Evolutionary conservation across 768 basidiomycete species (phyloP).

Genomic region (Glaciozyma antarctica): DNA sequence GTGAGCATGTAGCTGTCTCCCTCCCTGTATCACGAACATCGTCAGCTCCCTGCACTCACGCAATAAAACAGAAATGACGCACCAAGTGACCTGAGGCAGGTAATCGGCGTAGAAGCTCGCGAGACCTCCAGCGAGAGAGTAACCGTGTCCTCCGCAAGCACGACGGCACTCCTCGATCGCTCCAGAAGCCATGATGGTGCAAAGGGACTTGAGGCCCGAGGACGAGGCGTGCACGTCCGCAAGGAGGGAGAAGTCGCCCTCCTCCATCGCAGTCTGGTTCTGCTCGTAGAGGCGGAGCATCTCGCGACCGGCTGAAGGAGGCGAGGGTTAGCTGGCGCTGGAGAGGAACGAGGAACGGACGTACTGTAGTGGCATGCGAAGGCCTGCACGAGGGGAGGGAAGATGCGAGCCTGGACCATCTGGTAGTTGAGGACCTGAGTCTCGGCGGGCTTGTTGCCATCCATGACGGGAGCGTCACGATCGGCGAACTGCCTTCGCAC

Average conservation of each 20-base stretch:
- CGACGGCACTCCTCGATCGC: constrained; percentile 36
- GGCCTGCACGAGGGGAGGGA: constrained; percentile 28
- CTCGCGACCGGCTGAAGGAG: constrained; percentile 16
- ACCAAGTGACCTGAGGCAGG: constrained; percentile 34
- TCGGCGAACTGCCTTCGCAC: constrained; percentile 37
- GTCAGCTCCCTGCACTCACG: background rate
- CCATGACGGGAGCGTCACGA: constrained; percentile 33
- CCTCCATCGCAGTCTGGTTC: constrained; percentile 24
- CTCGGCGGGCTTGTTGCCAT: constrained; percentile 31
- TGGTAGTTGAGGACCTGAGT: constrained; percentile 36
- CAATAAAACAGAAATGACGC: background rate
- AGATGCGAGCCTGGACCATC: constrained; percentile 35
- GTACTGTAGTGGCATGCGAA: constrained; percentile 26
- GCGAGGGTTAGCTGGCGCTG: background rate
- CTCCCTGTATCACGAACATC: background rate
- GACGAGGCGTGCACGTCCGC: constrained; percentile 35
- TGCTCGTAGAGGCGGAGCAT: constrained; percentile 31
- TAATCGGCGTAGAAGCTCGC: constrained; percentile 33
- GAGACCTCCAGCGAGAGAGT: constrained; percentile 32
- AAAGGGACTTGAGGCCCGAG: constrained; percentile 34
- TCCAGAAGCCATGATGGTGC: constrained; percentile 32
- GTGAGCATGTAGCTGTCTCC: constrained; percentile 35
- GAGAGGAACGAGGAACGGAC: background rate
- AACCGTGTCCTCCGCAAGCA: constrained; percentile 38
- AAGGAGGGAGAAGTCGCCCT: constrained; percentile 34